A percentile compares a stretch with the other conserved stretches of the same genome.
Conservation (phyloP, 768 basidiomycete species). For the Podaxis sp. region DNA sequence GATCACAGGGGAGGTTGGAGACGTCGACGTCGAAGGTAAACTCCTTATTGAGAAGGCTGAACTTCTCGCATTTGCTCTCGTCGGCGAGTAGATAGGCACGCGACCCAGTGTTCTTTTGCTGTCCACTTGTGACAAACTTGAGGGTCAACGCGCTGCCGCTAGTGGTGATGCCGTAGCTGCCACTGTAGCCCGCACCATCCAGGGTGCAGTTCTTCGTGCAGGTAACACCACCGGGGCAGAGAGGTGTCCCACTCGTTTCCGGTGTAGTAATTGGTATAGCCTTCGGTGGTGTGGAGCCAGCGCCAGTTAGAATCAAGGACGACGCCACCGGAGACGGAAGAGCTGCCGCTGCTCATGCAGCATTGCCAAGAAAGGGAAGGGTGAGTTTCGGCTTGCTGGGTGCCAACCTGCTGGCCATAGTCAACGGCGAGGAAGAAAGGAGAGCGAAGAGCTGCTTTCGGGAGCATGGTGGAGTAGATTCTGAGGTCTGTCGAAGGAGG, state of each 20-base stretch:
- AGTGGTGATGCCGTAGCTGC: slow-evolving; percentile 25
- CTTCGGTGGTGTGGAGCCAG: slow-evolving; percentile 27
- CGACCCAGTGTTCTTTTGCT: slow-evolving; percentile 17
- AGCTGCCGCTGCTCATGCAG: slow-evolving; percentile 34
- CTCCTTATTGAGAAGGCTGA: slow-evolving; percentile 20
- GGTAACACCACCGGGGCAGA: slow-evolving; percentile 34
- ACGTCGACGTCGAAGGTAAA: slow-evolving; percentile 20
- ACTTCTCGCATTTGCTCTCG: slow-evolving; percentile 17
- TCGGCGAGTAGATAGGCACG: slow-evolving; percentile 18
- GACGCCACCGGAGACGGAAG: slow-evolving; percentile 20
- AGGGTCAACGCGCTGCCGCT: slow-evolving; percentile 32
- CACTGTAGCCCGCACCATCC: slow-evolving; percentile 31
- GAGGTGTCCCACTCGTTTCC: slow-evolving; percentile 23
- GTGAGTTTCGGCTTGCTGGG: slow-evolving; percentile 36
- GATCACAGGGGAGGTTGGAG: slow-evolving; percentile 18
- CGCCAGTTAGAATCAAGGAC: slow-evolving; percentile 44
- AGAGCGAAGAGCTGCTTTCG: slow-evolving; percentile 19
- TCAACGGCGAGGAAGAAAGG: slow-evolving; percentile 25
- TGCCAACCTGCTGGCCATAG: slow-evolving; percentile 40
- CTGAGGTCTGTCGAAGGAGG: neutral
- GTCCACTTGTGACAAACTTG: slow-evolving; percentile 29
- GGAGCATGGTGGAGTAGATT: neutral
- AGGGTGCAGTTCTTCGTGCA: slow-evolving; percentile 30
- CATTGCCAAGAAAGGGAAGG: slow-evolving; percentile 32
- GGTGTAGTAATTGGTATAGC: slow-evolving; percentile 28